These are phyloP conservation scores for Acrocalymma vagum DNA, from an alignment of 2,329 filamentous ascomycete species.

Conservation along the genomic window DNA sequence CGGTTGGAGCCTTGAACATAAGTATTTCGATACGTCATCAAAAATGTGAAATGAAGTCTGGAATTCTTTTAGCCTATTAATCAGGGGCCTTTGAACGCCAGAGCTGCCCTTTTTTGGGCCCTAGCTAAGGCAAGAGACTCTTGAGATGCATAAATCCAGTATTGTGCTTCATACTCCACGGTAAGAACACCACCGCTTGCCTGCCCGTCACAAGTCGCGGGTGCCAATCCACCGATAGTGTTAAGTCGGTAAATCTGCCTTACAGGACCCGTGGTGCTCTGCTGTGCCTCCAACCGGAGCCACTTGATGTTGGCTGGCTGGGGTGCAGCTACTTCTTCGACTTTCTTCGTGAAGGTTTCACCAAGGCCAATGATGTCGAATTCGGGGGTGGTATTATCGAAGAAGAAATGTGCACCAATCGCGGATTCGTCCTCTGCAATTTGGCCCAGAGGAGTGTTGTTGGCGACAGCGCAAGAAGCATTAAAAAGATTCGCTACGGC, in stretches of 20 bases:
- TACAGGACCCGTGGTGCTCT: conserved; percentile 54
- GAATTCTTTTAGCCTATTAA: too few relatives aligned
- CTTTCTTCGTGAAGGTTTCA: conserved; percentile 73
- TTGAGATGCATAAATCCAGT: conserved; percentile 63
- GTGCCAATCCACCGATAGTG: conserved; percentile 81
- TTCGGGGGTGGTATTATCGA: conserved; percentile 73
- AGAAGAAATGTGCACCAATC: conserved; percentile 82
- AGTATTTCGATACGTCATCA: too few relatives aligned
- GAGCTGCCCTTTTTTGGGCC: too few relatives aligned
- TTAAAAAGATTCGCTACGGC: conserved; percentile 49
- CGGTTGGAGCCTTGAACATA: too few relatives aligned
- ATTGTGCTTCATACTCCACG: conserved; percentile 86
- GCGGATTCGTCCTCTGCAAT: conserved; percentile 27
- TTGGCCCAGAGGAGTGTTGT: conserved; percentile 30
- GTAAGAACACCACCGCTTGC: conserved; percentile 62
- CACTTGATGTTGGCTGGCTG: conserved; percentile 73
- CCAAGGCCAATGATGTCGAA: conserved; percentile 79
- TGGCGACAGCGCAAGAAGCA: conserved; percentile 29
- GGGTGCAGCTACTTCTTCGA: conserved; percentile 70
- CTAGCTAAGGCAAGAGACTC: too few relatives aligned
- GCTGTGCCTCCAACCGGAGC: conserved; percentile 71
- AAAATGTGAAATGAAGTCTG: too few relatives aligned
- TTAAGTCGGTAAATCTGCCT: conserved; percentile 83
- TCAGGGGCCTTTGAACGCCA: too few relatives aligned
- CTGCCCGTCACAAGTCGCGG: conserved; percentile 70